These are phyloP conservation scores for Calonectria montana DNA, from an alignment of 2,329 filamentous ascomycete species.

Conservation along the genomic window DNA sequence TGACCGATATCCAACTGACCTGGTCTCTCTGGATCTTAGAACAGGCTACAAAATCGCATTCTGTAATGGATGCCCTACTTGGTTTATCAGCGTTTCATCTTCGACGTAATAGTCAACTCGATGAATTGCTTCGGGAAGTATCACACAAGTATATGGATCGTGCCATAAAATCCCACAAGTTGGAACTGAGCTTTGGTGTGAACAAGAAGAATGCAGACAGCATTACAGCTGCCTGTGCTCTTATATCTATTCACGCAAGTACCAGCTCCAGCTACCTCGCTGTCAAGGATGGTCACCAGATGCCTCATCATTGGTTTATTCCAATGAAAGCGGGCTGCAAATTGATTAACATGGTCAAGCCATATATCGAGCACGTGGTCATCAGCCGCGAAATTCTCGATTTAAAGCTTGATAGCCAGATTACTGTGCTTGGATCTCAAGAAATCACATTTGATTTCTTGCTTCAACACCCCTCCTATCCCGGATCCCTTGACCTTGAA, in stretches of 20 bases:
- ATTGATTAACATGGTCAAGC: background rate
- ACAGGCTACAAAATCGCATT: background rate
- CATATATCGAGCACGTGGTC: background rate
- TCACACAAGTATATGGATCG: slow-evolving; percentile 4
- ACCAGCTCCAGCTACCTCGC: background rate
- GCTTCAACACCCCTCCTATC: background rate
- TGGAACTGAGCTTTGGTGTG: background rate
- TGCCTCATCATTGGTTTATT: slow-evolving; percentile 8
- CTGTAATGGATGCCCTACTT: slow-evolving; percentile 11
- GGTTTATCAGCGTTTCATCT: slow-evolving; percentile 14
- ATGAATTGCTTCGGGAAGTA: background rate
- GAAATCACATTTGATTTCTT: background rate
- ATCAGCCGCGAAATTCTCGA: background rate
- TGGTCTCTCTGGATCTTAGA: slow-evolving; percentile 1
- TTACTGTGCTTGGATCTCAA: background rate
- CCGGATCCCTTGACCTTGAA: background rate
- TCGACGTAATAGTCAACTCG: background rate
- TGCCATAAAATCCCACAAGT: slow-evolving; percentile 1
- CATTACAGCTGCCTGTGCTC: background rate
- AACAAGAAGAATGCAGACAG: background rate
- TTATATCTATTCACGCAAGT: background rate
- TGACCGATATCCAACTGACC: background rate
- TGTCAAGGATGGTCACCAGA: background rate
- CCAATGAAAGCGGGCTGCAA: background rate
- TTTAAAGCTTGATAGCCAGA: background rate